phyloP scores from a whole-genome alignment of 192 early-diverging fungal species.

The Gryganskiella cystojenkinii region DNA sequence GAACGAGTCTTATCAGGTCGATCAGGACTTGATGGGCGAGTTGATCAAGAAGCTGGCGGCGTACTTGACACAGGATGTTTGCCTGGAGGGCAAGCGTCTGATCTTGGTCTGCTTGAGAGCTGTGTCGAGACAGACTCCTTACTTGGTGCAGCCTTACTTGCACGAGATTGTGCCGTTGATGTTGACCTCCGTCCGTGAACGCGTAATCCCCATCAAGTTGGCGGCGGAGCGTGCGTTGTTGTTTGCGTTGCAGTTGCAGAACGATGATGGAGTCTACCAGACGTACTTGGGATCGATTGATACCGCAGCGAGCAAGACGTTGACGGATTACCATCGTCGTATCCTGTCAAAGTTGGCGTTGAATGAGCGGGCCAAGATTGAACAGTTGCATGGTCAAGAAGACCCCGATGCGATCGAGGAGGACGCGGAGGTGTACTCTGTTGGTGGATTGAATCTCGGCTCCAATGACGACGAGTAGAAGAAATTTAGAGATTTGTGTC shows the following conservation, averaged over 20 bases:
- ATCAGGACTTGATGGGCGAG: conserved; percentile 39
- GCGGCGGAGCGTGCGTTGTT: conserved; percentile 86
- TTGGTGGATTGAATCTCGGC: conserved; percentile 40
- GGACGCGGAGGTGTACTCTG: conserved; percentile 45
- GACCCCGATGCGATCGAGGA: conserved; percentile 49
- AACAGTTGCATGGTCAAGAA: conserved; percentile 48
- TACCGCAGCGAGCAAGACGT: conserved; percentile 55
- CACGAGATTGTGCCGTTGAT: conserved; percentile 67
- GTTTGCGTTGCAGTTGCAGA: conserved; percentile 72
- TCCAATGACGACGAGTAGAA: conserved; percentile 37
- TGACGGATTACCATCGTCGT: conserved; percentile 71
- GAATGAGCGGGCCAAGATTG: conserved; percentile 49
- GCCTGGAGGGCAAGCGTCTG: conserved; percentile 53
- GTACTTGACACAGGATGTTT: conserved; percentile 38
- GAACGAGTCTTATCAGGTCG: conserved; percentile 59
- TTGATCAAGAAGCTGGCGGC: conserved; percentile 41
- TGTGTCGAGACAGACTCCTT: conserved; percentile 53
- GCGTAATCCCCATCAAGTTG: conserved; percentile 85
- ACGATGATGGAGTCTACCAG: conserved; percentile 56
- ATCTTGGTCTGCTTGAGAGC: conserved; percentile 49
- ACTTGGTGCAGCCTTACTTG: conserved; percentile 63
- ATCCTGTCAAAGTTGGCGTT: conserved; percentile 60
- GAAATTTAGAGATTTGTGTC: neutral
- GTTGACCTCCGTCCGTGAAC: conserved; percentile 81
- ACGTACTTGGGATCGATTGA: conserved; percentile 57